Evolutionary conservation across 2,329 filamentous ascomycete species (phyloP).

Genomic region (Aspergillus versicolor): DNA sequence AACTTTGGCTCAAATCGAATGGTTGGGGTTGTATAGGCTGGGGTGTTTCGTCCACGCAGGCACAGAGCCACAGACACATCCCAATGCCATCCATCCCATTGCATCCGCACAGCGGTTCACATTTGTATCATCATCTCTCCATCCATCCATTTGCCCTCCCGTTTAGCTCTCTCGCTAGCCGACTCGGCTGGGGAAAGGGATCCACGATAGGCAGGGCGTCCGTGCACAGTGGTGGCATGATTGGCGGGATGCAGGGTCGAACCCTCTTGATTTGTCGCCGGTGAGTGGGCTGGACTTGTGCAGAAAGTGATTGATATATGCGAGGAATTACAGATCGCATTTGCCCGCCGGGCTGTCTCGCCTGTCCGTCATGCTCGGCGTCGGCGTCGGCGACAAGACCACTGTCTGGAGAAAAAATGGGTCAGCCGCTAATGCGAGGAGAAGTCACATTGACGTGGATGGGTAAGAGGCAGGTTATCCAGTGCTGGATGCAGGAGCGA

Average conservation of each 20-base stretch:
- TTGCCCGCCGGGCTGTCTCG: background rate
- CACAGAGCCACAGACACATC: too few relatives aligned
- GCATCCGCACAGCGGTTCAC: too few relatives aligned
- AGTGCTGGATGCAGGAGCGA: background rate
- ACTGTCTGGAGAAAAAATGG: background rate
- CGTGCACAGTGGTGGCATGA: background rate
- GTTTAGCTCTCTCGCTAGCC: too few relatives aligned
- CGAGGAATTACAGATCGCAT: background rate
- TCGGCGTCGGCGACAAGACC: too few relatives aligned
- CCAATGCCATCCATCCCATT: too few relatives aligned
- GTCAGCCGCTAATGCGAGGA: conserved; percentile 1
- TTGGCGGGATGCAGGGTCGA: background rate
- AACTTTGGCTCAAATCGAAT: too few relatives aligned
- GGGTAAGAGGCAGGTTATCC: too few relatives aligned
- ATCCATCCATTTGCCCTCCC: too few relatives aligned
- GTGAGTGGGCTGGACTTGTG: background rate
- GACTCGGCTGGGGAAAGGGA: too few relatives aligned
- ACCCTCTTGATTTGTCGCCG: background rate
- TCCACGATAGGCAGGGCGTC: background rate
- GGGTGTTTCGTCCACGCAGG: too few relatives aligned
- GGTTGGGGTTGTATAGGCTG: too few relatives aligned
- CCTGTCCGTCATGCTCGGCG: background rate
- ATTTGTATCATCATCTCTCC: too few relatives aligned
- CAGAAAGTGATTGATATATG: background rate
- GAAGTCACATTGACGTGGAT: conserved; percentile 1